A percentile compares a stretch with the other conserved stretches of the same genome.
Conservation (phyloP, 2,329 filamentous ascomycete species). For the Aspergillus tubingensis region DNA sequence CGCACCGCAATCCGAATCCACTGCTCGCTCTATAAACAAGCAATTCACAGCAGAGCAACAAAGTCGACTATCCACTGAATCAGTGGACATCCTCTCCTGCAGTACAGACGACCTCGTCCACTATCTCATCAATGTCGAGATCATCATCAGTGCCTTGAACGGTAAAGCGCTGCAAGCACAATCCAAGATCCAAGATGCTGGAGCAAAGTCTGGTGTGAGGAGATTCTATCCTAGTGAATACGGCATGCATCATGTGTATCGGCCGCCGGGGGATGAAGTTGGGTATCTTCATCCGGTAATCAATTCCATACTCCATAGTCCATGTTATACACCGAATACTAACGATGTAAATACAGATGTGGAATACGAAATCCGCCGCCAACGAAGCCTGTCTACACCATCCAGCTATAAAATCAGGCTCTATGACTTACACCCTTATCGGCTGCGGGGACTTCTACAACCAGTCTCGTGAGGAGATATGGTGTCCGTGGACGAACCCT, state of each 20-base stretch:
- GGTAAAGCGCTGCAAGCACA: constrained; percentile 23
- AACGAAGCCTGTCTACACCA: constrained; percentile 15
- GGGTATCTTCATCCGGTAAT: constrained; percentile 26
- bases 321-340: background rate
- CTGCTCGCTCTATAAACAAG: background rate
- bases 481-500: constrained; percentile 30
- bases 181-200: constrained; percentile 27
- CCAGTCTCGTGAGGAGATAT: constrained; percentile 28
- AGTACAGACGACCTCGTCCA: constrained; percentile 15
- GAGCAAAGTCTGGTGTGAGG: constrained; percentile 27
- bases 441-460: constrained; percentile 37
- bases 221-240: constrained; percentile 31
- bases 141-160: constrained; percentile 27
- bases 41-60: background rate
- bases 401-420: constrained; percentile 23
- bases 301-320: no score
- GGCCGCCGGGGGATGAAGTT: constrained; percentile 20
- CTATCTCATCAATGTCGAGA: constrained; percentile 23
- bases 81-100: constrained; percentile 15
- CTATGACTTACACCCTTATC: constrained; percentile 34
- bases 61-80: background rate
- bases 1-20: background rate
- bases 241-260: constrained; percentile 29
- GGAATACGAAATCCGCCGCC: constrained; percentile 16
- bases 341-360: constrained; percentile 8